These are phyloP conservation scores for Boechera divaricarpa DNA, from an alignment of 345 rosid species.

Conservation along the genomic window DNA sequence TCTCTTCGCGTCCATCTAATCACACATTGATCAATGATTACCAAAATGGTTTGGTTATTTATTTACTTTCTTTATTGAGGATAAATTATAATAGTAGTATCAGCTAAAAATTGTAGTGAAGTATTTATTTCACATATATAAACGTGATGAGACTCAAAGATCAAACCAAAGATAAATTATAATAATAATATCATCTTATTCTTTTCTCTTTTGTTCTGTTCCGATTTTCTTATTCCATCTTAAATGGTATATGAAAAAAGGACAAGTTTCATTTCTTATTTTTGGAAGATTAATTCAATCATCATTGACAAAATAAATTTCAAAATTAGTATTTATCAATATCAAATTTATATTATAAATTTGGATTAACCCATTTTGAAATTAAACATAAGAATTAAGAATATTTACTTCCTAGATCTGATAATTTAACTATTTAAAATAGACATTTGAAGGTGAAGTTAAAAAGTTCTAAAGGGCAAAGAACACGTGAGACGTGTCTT, in stretches of 20 bases:
- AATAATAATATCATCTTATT: no score
- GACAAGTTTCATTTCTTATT: no score
- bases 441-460: background rate
- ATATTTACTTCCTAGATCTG: no score
- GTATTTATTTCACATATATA: background rate
- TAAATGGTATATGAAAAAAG: background rate
- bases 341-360: no score
- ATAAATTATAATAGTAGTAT: background rate
- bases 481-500: constrained; percentile 32
- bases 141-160: background rate
- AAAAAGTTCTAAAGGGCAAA: constrained; percentile 31
- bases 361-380: no score
- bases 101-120: background rate
- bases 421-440: no score
- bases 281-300: no score
- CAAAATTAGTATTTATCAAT: background rate
- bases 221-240: background rate
- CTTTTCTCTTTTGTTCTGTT: no score
- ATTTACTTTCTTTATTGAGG: background rate
- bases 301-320: no score
- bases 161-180: background rate
- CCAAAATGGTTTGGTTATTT: background rate
- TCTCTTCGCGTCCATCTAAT: constrained; percentile 15
- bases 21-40: constrained; percentile 7
- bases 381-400: no score